Percentiles rank a stretch among this genome's conserved stretches.
These are phyloP conservation scores for Fusarium gaditjirri DNA, from an alignment of 2,329 filamentous ascomycete genomes.

Conservation along the genomic window DNA sequence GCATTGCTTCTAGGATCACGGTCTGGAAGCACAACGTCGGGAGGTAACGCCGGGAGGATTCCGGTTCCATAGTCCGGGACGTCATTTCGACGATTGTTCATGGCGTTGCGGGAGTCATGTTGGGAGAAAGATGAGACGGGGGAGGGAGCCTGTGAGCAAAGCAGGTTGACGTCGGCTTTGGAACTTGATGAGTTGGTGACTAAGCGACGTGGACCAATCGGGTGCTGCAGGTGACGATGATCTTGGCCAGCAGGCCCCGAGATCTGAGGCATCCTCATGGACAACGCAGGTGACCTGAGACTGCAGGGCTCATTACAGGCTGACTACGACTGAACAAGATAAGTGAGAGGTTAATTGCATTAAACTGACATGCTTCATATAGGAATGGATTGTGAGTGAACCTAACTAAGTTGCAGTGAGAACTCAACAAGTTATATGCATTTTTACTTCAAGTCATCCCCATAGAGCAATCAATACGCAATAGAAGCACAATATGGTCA, in stretches of 20 bases:
- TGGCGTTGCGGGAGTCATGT: constrained; percentile 49
- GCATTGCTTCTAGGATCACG: constrained; percentile 64
- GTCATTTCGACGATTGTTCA: constrained; percentile 50
- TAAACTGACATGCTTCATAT: accelerated
- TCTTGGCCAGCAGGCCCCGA: constrained; percentile 9
- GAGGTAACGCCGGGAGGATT: constrained; percentile 59
- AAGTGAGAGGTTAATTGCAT: accelerated
- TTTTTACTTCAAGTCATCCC: accelerated
- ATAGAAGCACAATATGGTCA: not conserved
- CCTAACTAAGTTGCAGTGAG: not conserved
- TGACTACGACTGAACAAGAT: not conserved
- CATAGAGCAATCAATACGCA: accelerated
- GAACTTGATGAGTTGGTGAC: constrained; percentile 29
- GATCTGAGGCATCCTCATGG: constrained; percentile 25
- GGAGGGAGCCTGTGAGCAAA: not conserved
- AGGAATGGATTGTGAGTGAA: accelerated
- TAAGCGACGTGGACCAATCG: constrained; percentile 39
- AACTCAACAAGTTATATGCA: accelerated
- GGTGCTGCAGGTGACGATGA: constrained; percentile 1
- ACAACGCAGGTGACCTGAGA: constrained; percentile 10
- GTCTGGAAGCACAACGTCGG: constrained; percentile 55
- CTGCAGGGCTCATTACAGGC: not conserved
- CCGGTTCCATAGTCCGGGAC: constrained; percentile 43
- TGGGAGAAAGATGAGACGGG: constrained; percentile 12
- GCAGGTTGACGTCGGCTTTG: constrained; percentile 6